Base-by-base conservation (phyloP, 768 basidiomycete species). In the Amanita pseudoporphyria region DNA sequence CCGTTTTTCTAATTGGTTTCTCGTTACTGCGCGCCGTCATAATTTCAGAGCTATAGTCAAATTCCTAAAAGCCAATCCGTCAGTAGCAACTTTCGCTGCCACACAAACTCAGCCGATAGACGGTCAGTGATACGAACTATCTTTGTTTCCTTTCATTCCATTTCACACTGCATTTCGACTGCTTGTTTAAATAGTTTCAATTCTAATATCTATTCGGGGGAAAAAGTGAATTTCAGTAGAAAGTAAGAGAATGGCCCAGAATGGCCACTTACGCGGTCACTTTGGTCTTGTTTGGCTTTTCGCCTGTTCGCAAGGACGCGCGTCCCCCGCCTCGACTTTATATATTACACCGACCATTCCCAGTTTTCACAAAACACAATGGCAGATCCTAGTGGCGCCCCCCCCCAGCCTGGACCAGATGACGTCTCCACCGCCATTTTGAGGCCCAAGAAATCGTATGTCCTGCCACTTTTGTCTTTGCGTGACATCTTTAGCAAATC, bases 391-490 rank as follows among this genome's bases (percentile, higher is more conserved):
- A 89, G 85, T 60, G 88, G 88, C 57, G 87, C 86, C 52, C 63
- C 87, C 51, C 78, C 87, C 52, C 84, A 82, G 58, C 87, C 87
- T n/a, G 87, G 83, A 43, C 81, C 84, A 21, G 84, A 97, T 66
- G 94, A 96, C 59, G 74, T 79, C 48, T 90, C 94, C 16, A 98
- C 95, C 31, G 95, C 95, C 42, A 98, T 99, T 65, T 75, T 99
- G 53, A 74, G 96, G 54, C 85, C 86, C 56, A 99, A 98, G 87
- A 95, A 96, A 77, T 94, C 91, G 95, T 96, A 66, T 57, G 91
- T 77, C 16, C 39, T 31, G n/a, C 26, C 48, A 54, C 39, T 39
- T 22, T 54, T 37, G 36, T 33, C 40, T 26, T 47, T 35, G 32
- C 16, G 10, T 41, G 5, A 49, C 51, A 38, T 45, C 54, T 40